These are phyloP conservation scores for Fraxinus baroniana DNA, from an alignment of 305 asterid species.

Conservation along the genomic window DNA sequence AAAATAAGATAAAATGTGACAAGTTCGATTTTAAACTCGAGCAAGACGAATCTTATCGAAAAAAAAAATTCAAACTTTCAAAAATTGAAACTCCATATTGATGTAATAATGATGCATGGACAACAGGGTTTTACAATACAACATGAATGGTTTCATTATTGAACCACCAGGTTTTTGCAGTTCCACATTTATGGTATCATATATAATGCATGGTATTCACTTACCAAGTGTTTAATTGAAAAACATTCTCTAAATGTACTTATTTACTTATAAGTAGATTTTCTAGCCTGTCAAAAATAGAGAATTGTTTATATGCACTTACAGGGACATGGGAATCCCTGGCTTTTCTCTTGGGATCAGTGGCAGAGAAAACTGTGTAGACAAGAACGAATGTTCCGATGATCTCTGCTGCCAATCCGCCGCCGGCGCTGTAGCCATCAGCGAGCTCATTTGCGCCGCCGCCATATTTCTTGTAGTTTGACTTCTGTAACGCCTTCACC, in stretches of 20 bases:
- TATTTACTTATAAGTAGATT: background rate
- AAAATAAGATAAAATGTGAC: no score
- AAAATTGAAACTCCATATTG: background rate
- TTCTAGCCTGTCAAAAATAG: background rate
- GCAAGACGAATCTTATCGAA: background rate
- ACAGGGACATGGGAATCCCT: constrained; percentile 86
- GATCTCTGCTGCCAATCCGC: constrained; percentile 36
- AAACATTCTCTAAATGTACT: background rate
- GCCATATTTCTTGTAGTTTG: constrained; percentile 20
- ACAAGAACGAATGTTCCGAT: constrained; percentile 47
- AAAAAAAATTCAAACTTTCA: no score
- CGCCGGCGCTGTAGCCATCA: constrained; percentile 25
- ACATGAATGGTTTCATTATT: background rate
- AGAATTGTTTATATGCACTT: constrained; percentile 14
- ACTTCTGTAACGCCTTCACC: constrained; percentile 34
- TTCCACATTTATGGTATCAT: background rate
- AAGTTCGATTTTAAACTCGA: background rate
- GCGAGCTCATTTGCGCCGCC: constrained; percentile 31
- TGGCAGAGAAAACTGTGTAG: constrained; percentile 83
- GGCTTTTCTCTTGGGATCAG: constrained; percentile 82
- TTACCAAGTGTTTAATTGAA: background rate
- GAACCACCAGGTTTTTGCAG: background rate
- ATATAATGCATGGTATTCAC: background rate
- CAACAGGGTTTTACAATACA: background rate
- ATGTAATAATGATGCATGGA: background rate